Evolutionary conservation across 2,329 filamentous ascomycete genomes (phyloP).

Genomic region (Penicillium sp.): DNA sequence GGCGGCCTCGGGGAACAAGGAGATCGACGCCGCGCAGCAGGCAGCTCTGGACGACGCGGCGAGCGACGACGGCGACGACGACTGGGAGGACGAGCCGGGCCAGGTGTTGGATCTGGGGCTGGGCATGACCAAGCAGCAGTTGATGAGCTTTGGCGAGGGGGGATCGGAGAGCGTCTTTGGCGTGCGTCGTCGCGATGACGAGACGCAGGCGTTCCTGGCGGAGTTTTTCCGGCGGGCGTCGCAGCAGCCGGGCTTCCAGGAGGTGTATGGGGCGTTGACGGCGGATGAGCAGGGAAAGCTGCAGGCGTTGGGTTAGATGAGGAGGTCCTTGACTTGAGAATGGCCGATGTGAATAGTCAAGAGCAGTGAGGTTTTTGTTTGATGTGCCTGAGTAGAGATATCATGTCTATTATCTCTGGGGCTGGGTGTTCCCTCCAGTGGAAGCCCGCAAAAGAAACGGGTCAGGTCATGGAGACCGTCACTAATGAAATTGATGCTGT

Average conservation of each 20-base stretch:
- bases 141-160: slow-evolving; percentile 71
- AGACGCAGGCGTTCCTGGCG: slow-evolving; percentile 81
- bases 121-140: slow-evolving; percentile 67
- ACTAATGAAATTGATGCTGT: neutral
- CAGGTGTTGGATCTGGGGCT: slow-evolving; percentile 75
- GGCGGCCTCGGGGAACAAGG: slow-evolving; percentile 67
- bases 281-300: slow-evolving; percentile 51
- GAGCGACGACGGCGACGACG: slow-evolving; percentile 73
- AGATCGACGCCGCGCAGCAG: slow-evolving; percentile 57
- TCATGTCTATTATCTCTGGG: neutral
- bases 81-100: slow-evolving; percentile 85
- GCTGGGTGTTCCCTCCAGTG: neutral
- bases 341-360: neutral
- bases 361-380: neutral
- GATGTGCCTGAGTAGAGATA: neutral
- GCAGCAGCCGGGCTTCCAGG: slow-evolving; percentile 56
- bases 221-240: slow-evolving; percentile 72
- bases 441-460: neutral
- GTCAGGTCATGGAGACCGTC: no score
- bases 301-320: slow-evolving; percentile 31
- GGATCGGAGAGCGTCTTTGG: slow-evolving; percentile 51
- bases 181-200: slow-evolving; percentile 75
- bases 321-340: neutral
- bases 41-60: slow-evolving; percentile 62
- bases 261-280: slow-evolving; percentile 57